Evolutionary conservation across 1,139 yeast species (phyloP).

Genomic region (Protomyces pachydermus): DNA sequence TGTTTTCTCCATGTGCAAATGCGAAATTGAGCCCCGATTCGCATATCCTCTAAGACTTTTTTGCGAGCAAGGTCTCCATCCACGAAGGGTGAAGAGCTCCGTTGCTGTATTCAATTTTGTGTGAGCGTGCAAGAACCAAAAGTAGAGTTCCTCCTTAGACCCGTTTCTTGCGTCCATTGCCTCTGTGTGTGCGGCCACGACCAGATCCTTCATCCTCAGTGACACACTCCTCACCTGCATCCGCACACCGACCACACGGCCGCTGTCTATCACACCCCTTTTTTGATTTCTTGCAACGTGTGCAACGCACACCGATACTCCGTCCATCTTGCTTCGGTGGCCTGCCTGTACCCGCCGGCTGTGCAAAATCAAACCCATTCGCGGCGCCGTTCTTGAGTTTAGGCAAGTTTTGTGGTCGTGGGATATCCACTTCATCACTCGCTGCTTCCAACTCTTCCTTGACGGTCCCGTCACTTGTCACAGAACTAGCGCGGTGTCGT

Average conservation of each 20-base stretch:
- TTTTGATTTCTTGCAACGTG: constrained; percentile 28
- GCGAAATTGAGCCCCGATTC: too few relatives aligned
- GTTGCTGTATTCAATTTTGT: too few relatives aligned
- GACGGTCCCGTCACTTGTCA: not conserved
- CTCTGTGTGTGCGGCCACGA: constrained; percentile 25
- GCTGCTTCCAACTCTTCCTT: constrained; percentile 11
- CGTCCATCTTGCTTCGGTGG: constrained; percentile 17
- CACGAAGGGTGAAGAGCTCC: too few relatives aligned
- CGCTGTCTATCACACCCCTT: constrained; percentile 30
- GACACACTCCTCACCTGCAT: constrained; percentile 30
- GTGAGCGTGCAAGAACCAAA: too few relatives aligned
- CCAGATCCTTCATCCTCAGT: constrained; percentile 29
- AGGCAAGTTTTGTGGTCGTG: constrained; percentile 23
- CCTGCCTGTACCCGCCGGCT: not conserved
- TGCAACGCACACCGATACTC: constrained; percentile 27
- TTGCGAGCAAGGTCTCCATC: too few relatives aligned
- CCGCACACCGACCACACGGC: constrained; percentile 29
- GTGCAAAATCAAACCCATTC: not conserved
- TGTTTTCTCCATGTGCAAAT: too few relatives aligned
- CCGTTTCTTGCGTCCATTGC: constrained; percentile 18
- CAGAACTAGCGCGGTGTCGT: not conserved
- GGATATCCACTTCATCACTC: constrained; percentile 18
- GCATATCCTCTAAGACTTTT: too few relatives aligned
- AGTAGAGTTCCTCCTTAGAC: not conserved
- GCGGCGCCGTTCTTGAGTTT: not conserved